Evolutionary conservation across 1,139 yeast species (phyloP).

Genomic region (Yamadazyma spencermartinsiae): DNA sequence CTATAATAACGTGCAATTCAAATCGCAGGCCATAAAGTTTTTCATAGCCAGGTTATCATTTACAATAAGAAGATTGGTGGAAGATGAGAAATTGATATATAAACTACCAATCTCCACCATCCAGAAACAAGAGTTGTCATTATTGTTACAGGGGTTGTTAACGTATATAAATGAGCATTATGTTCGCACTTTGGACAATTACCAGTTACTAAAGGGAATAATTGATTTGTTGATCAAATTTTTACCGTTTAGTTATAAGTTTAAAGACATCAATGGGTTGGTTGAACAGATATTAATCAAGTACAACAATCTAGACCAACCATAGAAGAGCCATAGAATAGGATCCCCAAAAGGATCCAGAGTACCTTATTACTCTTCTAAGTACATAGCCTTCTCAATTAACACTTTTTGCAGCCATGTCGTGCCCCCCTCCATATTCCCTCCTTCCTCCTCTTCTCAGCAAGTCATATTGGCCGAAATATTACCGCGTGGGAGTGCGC

Average conservation of each 20-base stretch:
- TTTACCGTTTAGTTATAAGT: constrained; percentile 25
- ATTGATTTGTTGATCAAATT: constrained; percentile 26
- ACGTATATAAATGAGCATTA: constrained; percentile 4
- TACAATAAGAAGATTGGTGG: constrained; percentile 35
- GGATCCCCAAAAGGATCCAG: no score
- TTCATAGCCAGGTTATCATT: constrained; percentile 34
- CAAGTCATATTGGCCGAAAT: no score
- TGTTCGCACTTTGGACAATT: constrained; percentile 8
- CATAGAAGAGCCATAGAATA: neutral
- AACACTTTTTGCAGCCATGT: no score
- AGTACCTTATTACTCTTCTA: neutral
- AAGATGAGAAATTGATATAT: constrained; percentile 30
- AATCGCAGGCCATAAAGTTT: constrained; percentile 21
- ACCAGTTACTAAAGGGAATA: constrained; percentile 7
- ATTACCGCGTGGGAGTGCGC: neutral
- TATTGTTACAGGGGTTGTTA: constrained; percentile 28
- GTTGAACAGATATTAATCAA: constrained; percentile 1
- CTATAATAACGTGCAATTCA: constrained; percentile 17
- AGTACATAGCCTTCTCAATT: neutral
- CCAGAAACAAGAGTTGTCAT: constrained; percentile 34
- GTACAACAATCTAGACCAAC: neutral
- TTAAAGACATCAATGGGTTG: constrained; percentile 8
- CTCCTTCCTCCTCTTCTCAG: neutral
- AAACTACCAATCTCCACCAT: constrained; percentile 37
- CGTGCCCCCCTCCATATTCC: neutral